Base-by-base conservation (phyloP, 2,329 filamentous ascomycete species). In the Colletotrichum sansevieriae region DNA sequence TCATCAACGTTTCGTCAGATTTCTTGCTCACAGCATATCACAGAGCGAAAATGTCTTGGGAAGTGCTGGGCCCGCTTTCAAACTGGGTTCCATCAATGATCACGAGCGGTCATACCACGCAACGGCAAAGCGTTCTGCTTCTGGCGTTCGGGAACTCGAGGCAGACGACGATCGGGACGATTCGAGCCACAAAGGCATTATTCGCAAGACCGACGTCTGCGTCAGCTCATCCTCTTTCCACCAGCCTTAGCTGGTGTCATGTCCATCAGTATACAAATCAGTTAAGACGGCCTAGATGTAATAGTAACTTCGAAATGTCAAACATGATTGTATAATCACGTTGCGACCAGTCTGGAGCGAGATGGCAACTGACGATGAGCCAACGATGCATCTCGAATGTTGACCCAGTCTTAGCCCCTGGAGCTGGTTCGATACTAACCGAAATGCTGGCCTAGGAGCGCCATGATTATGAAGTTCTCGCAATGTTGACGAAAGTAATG, bases 11-110 rank as follows among this genome's bases (percentile, higher is more conserved):
- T 29, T 8, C 6, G 29, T 29, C 29, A 29, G 29, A 29, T 29
- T 43, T 4, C 3, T 0, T 20, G 8, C 2, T 37, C n/a, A 52
- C 33, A 25, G 2, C 2, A 6, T 8, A 12, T 41, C 15, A 8
- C 8, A 66, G 57, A 66, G 57, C 8, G 33, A 37, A 18, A 44
- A 62, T 20, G 63, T 25, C 15, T 57, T 66, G 15, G 57, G 47
- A n/a, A 66, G 63, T 20, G 49, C 49, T 15, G 63, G 63, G 22
- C 63, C 57, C 20, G 63, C 55, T 4, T 62, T 66, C n/a, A 66
- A 66, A 22, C 63, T 66, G 10, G 49, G 58, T 41, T 66, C 63
- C 3, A 25, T 66, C 20, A 62, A 46, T n/a, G 49, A 54, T 22
- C 39, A 49, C 22, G 41, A 65, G 5, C 46, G 39, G 15, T n/a